Base-by-base conservation (phyloP, 2,329 filamentous ascomycete genomes). In the Arthroderma sp. region DNA sequence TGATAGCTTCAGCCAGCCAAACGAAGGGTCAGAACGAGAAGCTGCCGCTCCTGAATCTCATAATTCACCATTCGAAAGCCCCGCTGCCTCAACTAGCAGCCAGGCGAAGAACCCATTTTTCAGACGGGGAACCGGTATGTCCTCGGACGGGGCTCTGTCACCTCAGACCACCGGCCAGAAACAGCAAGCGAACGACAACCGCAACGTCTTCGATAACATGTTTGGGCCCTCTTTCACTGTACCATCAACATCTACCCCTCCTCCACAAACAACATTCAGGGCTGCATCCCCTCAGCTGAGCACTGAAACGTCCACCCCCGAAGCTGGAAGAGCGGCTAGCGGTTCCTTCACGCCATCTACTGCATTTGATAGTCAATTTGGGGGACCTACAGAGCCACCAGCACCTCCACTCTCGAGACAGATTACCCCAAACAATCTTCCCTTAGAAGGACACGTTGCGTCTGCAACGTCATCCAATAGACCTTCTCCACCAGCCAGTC, bases 81-180 rank as follows among this genome's bases (percentile, higher is more conserved):
- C 90, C 60, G 74, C 79, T 47, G 68, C 74, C 21, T 81, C 79
- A 15, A 76, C 73, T 25, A 77, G 83, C 47, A 91, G 85, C 69
- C 77, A 75, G 62, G 88, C 81, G 64, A 96, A 90, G 66, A 98
- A 98, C 69, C 93, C 93, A 0, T 98, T 98, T 77, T 96, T 96
- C 76, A 84, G 89, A 66, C 79, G 78, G 58, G 74, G 77, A 5
- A 72, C 76, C n/a, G 75, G 74, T 9, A 74, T 71, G 25, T 67
- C 72, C 6, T 71, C 75, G 38, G 78, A 81, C 6, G 76, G 74
- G 38, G 74, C 77, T 43, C 73, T 77, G 65, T 76, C 78, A 17
- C 76, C 74, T 13, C 52, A 33, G 28, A 17, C 44, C 31, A 58
- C 59, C 11, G 49, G 49, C 19, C 37, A 21, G 25, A 57, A 60